Base-by-base conservation (phyloP, 176 grass and related monocot genomes). In the Hyparrhenia diplandra region DNA sequence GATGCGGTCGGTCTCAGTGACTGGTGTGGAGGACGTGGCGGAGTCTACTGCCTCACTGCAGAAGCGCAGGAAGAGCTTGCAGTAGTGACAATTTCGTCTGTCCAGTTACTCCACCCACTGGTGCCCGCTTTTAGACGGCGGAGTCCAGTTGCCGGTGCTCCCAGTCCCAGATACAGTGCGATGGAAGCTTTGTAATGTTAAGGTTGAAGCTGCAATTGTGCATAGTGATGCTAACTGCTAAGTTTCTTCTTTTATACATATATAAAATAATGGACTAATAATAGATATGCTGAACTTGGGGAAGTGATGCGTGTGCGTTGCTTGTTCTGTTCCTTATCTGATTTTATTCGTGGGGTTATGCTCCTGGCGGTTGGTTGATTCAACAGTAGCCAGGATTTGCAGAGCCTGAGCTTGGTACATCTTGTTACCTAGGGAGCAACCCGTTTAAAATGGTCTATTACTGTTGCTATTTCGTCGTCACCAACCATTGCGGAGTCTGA, bases 11-110 rank as follows among this genome's bases (percentile, higher is more conserved):
- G 77, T 85, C 46, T 72, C 68, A 6, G 73, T 83, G 76, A 52
- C 69, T 27, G 64, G 74, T 72, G 71, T 87, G 49, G 72, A 82
- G 42, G 90, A 92, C 8, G 83, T 78, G 27, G 11, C 36, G 1
- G 73, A 81, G 41, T 86, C 87, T 29, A 85, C 68, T 5, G 68
- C 71, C 58, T 54, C 82, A 4, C 25, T 84, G 91, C 43, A 91
- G 65, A 90, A 92, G 74, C 88, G 91, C 31, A 85, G 80, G 78
- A 97, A 75, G 67, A 89, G 74, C 59, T 83, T 86, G 80, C 18
- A 5, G 28, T 40, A 59, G 25, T 17, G 29, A 47, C 49, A 41
- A 31, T 18, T 58, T 83, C 27, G 23, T 58, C 66, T 2, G 20
- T 83, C 62, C 61, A 74, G 47, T 47, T 74, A 3, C 14, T 69